These are phyloP conservation scores for Coemansia brasiliensis DNA, from an alignment of 192 early-diverging fungal species.

Conservation along the genomic window DNA sequence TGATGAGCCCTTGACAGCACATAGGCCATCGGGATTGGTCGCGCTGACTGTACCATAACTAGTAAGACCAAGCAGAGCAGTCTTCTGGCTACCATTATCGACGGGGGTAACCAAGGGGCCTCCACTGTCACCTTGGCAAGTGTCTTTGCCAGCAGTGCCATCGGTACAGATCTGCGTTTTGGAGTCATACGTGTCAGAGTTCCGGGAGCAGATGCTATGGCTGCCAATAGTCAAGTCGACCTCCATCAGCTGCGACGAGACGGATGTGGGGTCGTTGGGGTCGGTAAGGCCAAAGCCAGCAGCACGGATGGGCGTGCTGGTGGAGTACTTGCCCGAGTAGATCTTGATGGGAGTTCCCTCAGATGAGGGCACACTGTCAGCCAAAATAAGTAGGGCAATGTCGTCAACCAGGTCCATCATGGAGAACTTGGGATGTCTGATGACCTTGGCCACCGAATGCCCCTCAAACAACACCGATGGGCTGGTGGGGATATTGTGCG, in stretches of 20 bases:
- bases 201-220: slow-evolving; percentile 11
- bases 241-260: slow-evolving; percentile 30
- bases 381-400: slow-evolving; percentile 39
- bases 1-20: slow-evolving; percentile 23
- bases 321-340: slow-evolving; percentile 17
- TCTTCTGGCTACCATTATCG: slow-evolving; percentile 7
- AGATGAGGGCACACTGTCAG: slow-evolving; percentile 11
- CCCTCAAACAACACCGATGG: slow-evolving; percentile 16
- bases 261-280: slow-evolving; percentile 2
- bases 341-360: slow-evolving; percentile 25
- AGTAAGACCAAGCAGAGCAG: slow-evolving; percentile 34
- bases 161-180: slow-evolving; percentile 46
- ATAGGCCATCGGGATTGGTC: slow-evolving; percentile 22
- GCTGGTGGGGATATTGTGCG: slow-evolving; percentile 21
- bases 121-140: slow-evolving; percentile 51
- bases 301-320: slow-evolving; percentile 23
- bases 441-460: slow-evolving; percentile 20
- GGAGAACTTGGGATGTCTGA: slow-evolving; percentile 30
- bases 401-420: slow-evolving; percentile 27
- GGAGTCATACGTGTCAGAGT: slow-evolving; percentile 10
- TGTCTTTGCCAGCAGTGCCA: slow-evolving; percentile 31
- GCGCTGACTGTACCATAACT: slow-evolving; percentile 32
- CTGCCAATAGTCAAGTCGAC: slow-evolving; percentile 28
- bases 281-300: slow-evolving; percentile 48
- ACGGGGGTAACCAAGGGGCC: slow-evolving; percentile 36